phyloP scores from a whole-genome alignment of 305 asterid species.

The Fraxinus platypoda region DNA sequence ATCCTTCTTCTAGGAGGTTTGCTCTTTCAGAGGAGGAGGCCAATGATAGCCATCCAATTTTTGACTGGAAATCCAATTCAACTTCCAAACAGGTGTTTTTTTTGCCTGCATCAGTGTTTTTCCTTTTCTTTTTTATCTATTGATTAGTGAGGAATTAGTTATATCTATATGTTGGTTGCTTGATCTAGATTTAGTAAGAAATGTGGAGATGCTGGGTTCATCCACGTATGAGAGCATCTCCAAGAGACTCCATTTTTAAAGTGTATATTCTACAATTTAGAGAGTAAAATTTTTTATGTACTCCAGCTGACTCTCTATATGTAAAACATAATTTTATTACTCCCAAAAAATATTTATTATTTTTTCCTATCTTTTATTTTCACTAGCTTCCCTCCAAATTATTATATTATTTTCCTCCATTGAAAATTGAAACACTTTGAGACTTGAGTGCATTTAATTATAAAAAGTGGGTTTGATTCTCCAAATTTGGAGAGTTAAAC shows the following conservation, averaged over 20 bases:
- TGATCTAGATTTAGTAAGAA: neutral
- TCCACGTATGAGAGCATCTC: neutral
- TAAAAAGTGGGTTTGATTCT: neutral
- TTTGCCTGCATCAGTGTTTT: slow-evolving; percentile 16
- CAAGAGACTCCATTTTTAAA: neutral
- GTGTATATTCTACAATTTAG: neutral
- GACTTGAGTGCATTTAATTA: neutral
- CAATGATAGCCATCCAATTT: slow-evolving; percentile 56
- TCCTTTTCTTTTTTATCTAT: slow-evolving; percentile 14
- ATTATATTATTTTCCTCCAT: too few species aligned
- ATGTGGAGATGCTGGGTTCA: neutral
- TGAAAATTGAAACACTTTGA: neutral
- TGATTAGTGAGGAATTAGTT: neutral
- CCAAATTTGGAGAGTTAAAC: neutral
- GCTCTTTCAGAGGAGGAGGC: slow-evolving; percentile 67
- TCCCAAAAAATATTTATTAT: too few species aligned
- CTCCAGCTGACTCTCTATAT: neutral
- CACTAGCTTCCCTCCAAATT: neutral
- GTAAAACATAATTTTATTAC: too few species aligned
- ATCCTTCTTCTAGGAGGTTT: slow-evolving; percentile 72
- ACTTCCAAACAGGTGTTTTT: slow-evolving; percentile 62
- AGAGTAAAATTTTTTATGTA: neutral
- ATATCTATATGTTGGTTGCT: neutral
- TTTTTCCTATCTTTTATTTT: too few species aligned
- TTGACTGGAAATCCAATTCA: slow-evolving; percentile 76